Evolutionary conservation across 2,329 filamentous ascomycete species (phyloP).

Genomic region (Aspergillus viridinutans): DNA sequence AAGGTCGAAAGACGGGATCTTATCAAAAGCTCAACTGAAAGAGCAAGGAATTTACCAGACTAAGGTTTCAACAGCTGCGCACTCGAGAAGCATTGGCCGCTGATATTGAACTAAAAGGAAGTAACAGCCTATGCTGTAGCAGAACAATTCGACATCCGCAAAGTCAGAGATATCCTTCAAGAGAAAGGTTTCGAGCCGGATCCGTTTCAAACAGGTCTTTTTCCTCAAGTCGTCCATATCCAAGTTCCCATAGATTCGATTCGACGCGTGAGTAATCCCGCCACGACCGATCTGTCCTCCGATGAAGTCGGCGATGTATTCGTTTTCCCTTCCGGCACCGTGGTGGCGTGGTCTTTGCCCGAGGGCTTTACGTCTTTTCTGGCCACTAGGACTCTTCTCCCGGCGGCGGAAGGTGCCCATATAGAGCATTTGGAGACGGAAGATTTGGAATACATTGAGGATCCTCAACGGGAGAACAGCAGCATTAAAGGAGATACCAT

Average conservation of each 20-base stretch:
- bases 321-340: constrained; percentile 88
- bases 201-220: constrained; percentile 58
- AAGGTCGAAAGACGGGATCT: constrained; percentile 50
- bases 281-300: constrained; percentile 33
- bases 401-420: constrained; percentile 72
- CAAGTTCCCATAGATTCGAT: constrained; percentile 46
- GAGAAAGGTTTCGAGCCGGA: constrained; percentile 60
- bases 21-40: constrained; percentile 42
- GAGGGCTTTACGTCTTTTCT: constrained; percentile 66
- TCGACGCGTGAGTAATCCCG: constrained; percentile 40
- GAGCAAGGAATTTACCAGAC: constrained; percentile 35
- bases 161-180: constrained; percentile 55
- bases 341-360: constrained; percentile 87
- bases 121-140: constrained; percentile 65
- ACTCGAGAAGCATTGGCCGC: constrained; percentile 5
- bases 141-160: constrained; percentile 60
- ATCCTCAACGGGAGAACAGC: constrained; percentile 67
- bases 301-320: constrained; percentile 76
- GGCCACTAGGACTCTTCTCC: constrained; percentile 67
- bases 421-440: constrained; percentile 73
- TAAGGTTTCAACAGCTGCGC: constrained; percentile 25
- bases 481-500: constrained; percentile 83
- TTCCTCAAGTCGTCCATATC: constrained; percentile 63
- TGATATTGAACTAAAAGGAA: constrained; percentile 31
- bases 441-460: constrained; percentile 80